A percentile compares a stretch with the other conserved stretches of the same genome.
phyloP scores from a whole-genome alignment of 805 yeast genomes.

The Yarrowia sp. region DNA sequence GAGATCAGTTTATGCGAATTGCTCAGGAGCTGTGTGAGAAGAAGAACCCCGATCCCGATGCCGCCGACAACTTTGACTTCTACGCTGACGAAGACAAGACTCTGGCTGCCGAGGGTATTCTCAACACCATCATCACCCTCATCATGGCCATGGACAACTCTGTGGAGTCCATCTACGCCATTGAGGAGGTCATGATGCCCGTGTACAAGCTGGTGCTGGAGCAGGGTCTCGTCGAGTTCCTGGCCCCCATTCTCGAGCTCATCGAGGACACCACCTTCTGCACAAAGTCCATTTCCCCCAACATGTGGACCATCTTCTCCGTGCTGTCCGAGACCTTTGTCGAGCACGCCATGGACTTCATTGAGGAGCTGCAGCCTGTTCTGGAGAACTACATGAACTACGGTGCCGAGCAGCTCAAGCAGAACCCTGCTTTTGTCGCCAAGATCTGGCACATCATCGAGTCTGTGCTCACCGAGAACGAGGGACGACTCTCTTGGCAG shows the following conservation, averaged over 20 bases:
- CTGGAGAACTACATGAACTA: conserved; percentile 70
- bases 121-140: conserved; percentile 80
- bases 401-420: conserved; percentile 51
- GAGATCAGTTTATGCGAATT: conserved; percentile 68
- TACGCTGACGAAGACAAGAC: conserved; percentile 61
- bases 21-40: conserved; percentile 66
- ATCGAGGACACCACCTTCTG: conserved; percentile 66
- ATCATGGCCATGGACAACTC: conserved; percentile 81
- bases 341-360: conserved; percentile 52
- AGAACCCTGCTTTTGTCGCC: conserved; percentile 48
- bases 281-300: conserved; percentile 58
- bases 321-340: conserved; percentile 44
- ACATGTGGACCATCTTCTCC: conserved; percentile 72
- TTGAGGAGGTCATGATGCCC: conserved; percentile 69
- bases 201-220: conserved; percentile 65
- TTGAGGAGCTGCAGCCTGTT: conserved; percentile 74
- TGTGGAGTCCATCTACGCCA: conserved; percentile 55
- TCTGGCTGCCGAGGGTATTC: conserved; percentile 75
- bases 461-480: conserved; percentile 36
- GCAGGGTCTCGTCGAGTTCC: conserved; percentile 67
- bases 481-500: conserved; percentile 52
- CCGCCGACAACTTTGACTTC: conserved; percentile 41
- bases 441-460: conserved; percentile 52
- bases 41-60: conserved; percentile 43
- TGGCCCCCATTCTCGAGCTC: conserved; percentile 73